These are phyloP conservation scores for Paralagenidium karlingii DNA, from an alignment of 352 stramenopile genomes.

Conservation along the genomic window DNA sequence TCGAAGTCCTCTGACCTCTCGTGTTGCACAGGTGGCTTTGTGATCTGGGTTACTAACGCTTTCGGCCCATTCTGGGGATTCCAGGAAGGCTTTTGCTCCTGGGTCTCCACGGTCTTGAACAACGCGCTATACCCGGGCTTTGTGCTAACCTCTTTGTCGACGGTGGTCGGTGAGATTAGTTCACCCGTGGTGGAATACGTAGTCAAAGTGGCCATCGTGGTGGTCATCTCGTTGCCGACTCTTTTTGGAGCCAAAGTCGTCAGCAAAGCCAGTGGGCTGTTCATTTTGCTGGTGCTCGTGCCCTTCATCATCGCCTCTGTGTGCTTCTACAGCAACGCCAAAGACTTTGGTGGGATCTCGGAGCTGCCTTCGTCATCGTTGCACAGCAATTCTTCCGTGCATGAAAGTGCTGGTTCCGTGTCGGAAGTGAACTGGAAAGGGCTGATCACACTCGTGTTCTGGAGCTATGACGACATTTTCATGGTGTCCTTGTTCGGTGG, in stretches of 20 bases:
- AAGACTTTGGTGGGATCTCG: constrained; percentile 3
- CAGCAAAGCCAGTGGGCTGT: constrained; percentile 26
- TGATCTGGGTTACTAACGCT: too few species aligned
- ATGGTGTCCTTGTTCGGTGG: constrained; percentile 59
- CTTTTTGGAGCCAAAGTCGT: constrained; percentile 38
- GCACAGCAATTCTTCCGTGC: not conserved
- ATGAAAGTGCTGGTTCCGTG: not conserved
- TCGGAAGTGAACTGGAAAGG: constrained; percentile 33
- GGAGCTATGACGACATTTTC: constrained; percentile 87
- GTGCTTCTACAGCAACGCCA: constrained; percentile 2
- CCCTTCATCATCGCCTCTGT: too few species aligned
- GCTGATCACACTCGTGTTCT: constrained; percentile 86
- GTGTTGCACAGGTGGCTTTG: constrained; percentile 1
- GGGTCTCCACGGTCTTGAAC: constrained; percentile 64
- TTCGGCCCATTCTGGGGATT: constrained; percentile 56
- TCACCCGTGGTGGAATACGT: constrained; percentile 3
- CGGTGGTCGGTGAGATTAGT: too few species aligned
- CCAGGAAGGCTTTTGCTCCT: constrained; percentile 30
- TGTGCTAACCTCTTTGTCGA: too few species aligned
- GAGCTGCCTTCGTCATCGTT: too few species aligned
- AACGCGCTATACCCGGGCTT: constrained; percentile 80
- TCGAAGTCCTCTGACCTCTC: too few species aligned
- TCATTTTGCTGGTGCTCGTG: constrained; percentile 56
- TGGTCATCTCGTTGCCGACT: constrained; percentile 13
- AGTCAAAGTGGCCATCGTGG: constrained; percentile 12